Evolutionary conservation across 2,329 filamentous ascomycete genomes (phyloP), one percentile per base, ranked within the genome.

Genomic region (Westerdykella sp.): DNA sequence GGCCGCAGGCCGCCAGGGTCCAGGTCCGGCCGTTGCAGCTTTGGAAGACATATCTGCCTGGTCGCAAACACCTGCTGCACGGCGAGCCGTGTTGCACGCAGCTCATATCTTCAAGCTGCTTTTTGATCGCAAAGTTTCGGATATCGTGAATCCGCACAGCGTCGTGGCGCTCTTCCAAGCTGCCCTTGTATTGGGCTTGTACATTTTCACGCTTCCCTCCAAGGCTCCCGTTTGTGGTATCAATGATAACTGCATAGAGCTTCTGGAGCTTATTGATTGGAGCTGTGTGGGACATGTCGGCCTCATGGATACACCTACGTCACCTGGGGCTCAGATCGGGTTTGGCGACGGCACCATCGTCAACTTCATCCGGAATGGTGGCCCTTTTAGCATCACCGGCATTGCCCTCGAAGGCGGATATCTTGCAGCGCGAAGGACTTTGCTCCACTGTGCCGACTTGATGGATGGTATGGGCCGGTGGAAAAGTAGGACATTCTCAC

Each of bases 381-480:
- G 74, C 0, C 64, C 67, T 0, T 66, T 76, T 16, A 72, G 69
- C 44, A 66, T 77, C 37, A 69, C 68, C 5, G 74, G 73, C 2
- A 68, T 74, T 4, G 62, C 72, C 2, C 65, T 75, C 22, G 69
- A 72, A 30, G 71, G 69, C 0, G 74, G 74, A 0, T 76, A 76
- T 46, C 67, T 75, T 25, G 70, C 73, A 35, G 73, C 75, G n/a
- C 63, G 74, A 28, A 62, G 73, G 14, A 73, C 75, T 11, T 49
- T 78, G 22, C 59, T 77, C 13, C 74, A 77, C 50, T 77, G 73
- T 54, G 74, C 73, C 3, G 69, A 72, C 34, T 59, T 77, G 12
- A 68, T 78, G 56, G 74, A 77, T 43, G 74, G 75, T 34, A 71
- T 75, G 40, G 74, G 73, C 12, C 69, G 73, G 30, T 75, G 74